These are phyloP conservation scores for Agaricus subrufescens DNA, from an alignment of 768 basidiomycete species.

Conservation along the genomic window DNA sequence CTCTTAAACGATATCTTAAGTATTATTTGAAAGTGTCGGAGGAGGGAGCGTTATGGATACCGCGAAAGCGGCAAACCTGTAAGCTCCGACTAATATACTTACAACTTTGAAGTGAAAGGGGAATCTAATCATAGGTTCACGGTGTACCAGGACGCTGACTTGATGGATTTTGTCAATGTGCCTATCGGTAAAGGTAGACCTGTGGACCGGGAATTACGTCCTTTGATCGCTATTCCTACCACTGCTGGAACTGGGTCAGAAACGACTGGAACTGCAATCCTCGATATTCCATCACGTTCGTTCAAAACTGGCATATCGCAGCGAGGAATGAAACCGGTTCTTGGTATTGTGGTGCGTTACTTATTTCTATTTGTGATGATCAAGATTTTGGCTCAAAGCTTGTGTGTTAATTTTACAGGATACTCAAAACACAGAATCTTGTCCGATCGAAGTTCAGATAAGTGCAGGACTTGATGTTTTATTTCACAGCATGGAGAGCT, in stretches of 20 bases:
- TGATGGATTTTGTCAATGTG: constrained; percentile 97
- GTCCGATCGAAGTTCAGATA: constrained; percentile 88
- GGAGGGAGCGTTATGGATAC: constrained; percentile 97
- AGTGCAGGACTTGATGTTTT: constrained; percentile 91
- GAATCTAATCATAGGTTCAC: constrained; percentile 53
- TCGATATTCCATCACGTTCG: constrained; percentile 84
- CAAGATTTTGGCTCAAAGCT: neutral
- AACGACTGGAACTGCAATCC: constrained; percentile 92
- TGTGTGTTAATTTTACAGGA: constrained; percentile 36
- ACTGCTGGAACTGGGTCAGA: constrained; percentile 89
- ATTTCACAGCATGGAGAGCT: constrained; percentile 94
- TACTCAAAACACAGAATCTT: constrained; percentile 85
- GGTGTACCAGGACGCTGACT: constrained; percentile 86
- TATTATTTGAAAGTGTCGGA: constrained; percentile 53
- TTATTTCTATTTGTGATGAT: neutral
- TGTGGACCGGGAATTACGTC: constrained; percentile 66
- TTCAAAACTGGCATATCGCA: constrained; percentile 98
- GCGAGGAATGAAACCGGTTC: constrained; percentile 82
- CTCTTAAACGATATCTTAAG: neutral
- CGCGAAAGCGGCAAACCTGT: constrained; percentile 92
- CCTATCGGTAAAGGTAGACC: constrained; percentile 91
- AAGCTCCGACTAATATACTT: constrained; percentile 14
- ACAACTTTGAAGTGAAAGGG: neutral
- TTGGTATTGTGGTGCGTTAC: constrained; percentile 63
- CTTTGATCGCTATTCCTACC: constrained; percentile 81